Base-by-base conservation (phyloP, 129 eudicot species). In the Chrysanthemum seticuspe region DNA sequence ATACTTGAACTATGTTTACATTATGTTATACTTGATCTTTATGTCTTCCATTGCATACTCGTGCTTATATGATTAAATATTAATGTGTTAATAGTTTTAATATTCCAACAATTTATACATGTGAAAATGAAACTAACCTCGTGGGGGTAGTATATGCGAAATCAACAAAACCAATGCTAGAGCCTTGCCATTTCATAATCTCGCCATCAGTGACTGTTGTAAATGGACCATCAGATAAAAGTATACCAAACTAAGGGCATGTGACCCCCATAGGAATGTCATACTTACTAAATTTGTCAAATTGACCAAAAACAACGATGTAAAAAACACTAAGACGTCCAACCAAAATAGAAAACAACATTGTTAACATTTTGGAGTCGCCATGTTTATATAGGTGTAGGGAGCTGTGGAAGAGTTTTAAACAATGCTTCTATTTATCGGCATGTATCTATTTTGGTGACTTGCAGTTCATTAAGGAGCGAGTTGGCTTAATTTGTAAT, bases 121-220 rank as follows among this genome's bases (percentile, higher is more conserved):
- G 36, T 31, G 36, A 31, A 31, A 31, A 31, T 3, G 36, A 31
- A 31, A 31, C 36, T 50, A 12, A 81, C 85, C 85, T 76, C 34
- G 13, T 18, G 16, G 81, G 85, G 7, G 85, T 65, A 56, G 85
- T 81, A 44, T 31, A 62, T n/a, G 81, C 81, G 13, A 70, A 81
- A 65, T 81, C 85, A 27, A 76, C 78, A n/a, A 81, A 81, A 57
- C 81, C 81, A 3, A 58, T 18, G 21, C 12, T 59, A 1, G 74
- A 69, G 8, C 72, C 74, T 34, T 47, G 45, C 74, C 80, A 81
- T 64, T 65, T 76, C 25, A 81, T 27, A 25, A 81, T 60, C 48
- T 78, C 58, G n/a, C 85, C 85, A 58, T 81, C 85, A 2, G 31
- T 29, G 13, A 76, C 78, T 0, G 74, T 72, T 0, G 85, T 76